These are phyloP conservation scores for Cyclocybe cylindracea DNA, from an alignment of 768 basidiomycete genomes.

Conservation along the genomic window DNA sequence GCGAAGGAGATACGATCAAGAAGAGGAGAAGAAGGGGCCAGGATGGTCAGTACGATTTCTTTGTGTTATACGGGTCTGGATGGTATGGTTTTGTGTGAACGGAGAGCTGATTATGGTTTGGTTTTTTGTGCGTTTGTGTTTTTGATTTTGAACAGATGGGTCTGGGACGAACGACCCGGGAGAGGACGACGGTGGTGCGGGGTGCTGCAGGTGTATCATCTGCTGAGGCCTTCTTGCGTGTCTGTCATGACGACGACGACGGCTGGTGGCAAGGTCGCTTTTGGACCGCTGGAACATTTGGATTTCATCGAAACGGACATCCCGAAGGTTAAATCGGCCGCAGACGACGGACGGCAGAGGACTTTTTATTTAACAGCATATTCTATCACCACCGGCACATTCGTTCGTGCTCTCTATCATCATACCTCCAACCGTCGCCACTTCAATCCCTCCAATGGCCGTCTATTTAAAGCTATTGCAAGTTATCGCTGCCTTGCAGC, in stretches of 20 bases:
- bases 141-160: constrained; percentile 8
- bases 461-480: too few species aligned
- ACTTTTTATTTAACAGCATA: too few species aligned
- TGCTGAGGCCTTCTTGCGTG: constrained; percentile 17
- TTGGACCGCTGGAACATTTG: not conserved
- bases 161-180: constrained; percentile 10
- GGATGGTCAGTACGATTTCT: constrained; percentile 26
- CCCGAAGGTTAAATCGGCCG: too few species aligned
- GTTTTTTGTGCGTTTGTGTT: not conserved
- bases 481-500: too few species aligned
- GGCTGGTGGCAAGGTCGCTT: not conserved
- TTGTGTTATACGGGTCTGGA: not conserved
- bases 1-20: constrained; percentile 51
- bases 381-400: too few species aligned
- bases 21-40: constrained; percentile 49
- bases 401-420: too few species aligned
- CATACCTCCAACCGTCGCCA: too few species aligned
- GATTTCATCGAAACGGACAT: too few species aligned
- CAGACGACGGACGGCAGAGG: too few species aligned
- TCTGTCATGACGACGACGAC: not conserved
- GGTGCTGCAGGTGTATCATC: constrained; percentile 27
- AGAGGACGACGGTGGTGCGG: constrained; percentile 12
- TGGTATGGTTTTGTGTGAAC: too few species aligned
- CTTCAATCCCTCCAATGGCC: too few species aligned
- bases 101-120: not conserved